Conservation (phyloP, 257 asterid genomes). For the Parsonsia alboflavescens region DNA sequence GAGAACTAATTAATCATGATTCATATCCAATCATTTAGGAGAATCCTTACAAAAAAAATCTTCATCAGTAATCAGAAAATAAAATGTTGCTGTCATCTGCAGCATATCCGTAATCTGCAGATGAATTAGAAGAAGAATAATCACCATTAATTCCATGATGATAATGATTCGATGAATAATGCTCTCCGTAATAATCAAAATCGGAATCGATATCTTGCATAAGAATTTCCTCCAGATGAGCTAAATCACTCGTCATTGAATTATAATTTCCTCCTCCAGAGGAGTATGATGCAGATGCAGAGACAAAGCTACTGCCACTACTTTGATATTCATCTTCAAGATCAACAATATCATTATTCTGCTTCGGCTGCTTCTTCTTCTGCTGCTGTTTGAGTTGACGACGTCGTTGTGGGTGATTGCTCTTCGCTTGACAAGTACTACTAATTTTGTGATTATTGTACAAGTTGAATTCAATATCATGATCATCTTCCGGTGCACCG, state of each 20-base stretch:
- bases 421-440: too few species aligned
- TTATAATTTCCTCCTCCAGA: neutral
- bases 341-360: neutral
- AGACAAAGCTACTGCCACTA: neutral
- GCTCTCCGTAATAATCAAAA: neutral
- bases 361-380: neutral
- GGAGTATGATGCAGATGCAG: neutral
- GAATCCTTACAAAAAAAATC: too few species aligned
- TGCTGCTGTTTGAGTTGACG: neutral
- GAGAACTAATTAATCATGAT: too few species aligned
- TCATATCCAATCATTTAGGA: too few species aligned
- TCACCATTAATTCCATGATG: neutral
- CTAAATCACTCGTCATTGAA: neutral
- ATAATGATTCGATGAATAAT: neutral
- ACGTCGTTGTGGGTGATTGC: too few species aligned
- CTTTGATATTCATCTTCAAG: constrained; percentile 1
- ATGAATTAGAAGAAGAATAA: neutral
- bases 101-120: neutral
- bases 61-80: neutral
- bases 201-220: neutral
- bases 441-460: neutral
- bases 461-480: neutral
- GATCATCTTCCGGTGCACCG: constrained; percentile 9
- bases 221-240: neutral
- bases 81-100: neutral